Percentiles rank a stretch among this genome's conserved stretches.
These are phyloP conservation scores for Phoma sp. DNA, from an alignment of 2,329 filamentous ascomycete species.

Conservation along the genomic window DNA sequence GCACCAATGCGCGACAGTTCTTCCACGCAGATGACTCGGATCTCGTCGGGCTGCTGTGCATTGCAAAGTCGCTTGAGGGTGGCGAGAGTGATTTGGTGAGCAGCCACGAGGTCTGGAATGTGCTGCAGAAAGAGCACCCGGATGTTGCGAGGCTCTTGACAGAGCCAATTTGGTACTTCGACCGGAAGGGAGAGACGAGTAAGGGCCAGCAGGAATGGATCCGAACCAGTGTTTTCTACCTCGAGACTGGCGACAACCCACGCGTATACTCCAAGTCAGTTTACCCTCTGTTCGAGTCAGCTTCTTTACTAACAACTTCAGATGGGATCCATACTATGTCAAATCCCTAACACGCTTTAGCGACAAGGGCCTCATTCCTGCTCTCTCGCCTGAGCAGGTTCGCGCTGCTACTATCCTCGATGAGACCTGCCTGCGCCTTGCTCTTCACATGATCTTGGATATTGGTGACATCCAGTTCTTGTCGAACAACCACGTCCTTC, in stretches of 20 bases:
- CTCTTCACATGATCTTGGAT: constrained; percentile 84
- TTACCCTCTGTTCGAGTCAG: neutral
- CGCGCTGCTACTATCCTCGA: constrained; percentile 75
- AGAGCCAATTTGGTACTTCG: constrained; percentile 87
- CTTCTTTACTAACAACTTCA: constrained; percentile 28
- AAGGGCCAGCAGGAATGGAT: constrained; percentile 77
- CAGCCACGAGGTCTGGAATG: constrained; percentile 82
- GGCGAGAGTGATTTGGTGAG: constrained; percentile 84
- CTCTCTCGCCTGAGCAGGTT: constrained; percentile 71
- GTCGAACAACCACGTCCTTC: constrained; percentile 78
- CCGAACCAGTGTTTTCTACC: constrained; percentile 73
- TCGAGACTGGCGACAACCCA: constrained; percentile 70
- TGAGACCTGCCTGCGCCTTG: constrained; percentile 72
- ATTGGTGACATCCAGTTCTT: constrained; percentile 89
- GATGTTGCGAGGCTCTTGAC: constrained; percentile 79
- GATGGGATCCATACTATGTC: constrained; percentile 88
- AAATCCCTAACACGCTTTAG: constrained; percentile 77
- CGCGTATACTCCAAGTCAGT: constrained; percentile 75
- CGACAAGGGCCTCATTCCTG: constrained; percentile 73
- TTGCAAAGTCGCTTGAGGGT: constrained; percentile 77
- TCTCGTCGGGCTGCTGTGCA: constrained; percentile 81
- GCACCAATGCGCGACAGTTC: constrained; percentile 83
- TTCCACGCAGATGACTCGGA: constrained; percentile 87
- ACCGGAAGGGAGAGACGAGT: constrained; percentile 84
- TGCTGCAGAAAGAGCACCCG: constrained; percentile 73